Evolutionary conservation across 2,329 filamentous ascomycete species (phyloP), one percentile per base, ranked within the genome.

Genomic region (Fusarium staphyleae): DNA sequence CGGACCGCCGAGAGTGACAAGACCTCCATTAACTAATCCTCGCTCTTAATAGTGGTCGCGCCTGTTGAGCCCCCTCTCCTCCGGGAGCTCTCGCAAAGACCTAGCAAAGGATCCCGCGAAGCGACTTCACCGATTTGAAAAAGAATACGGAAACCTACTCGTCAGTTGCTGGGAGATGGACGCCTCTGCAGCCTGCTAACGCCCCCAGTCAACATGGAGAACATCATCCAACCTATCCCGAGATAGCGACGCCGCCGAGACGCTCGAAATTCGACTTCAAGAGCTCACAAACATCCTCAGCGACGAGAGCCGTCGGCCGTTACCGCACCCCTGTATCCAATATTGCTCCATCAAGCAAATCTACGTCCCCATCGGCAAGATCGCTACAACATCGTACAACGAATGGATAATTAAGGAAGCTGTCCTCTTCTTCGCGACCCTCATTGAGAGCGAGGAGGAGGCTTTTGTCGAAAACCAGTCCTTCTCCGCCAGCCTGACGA

Each of bases 371-470:
- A 87, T 98, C 60, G 90, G 90, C 59, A 92, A 96, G 75, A 92
- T 98, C 64, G 92, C 93, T 3, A 86, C 90, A 3, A 88, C 88
- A 0, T 92, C 90, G 26, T 88, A 91, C 71, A 90, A 96, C 72
- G 89, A 96, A 66, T 88, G 86, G 69, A 88, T 97, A 68, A 88
- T 98, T 64, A 87, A 88, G 61, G 90, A 93, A 69, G 89, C 90
- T 19, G 89, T 96, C 30, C 80, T 88, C 33, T 87, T 97, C 70
- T 97, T 97, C 74, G 91, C 91, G 51, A 92, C 91, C 13, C 82
- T 99, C 59, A 90, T 98, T 67, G 95, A 99, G 75, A 95, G 92
- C 72, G 95, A 98, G 73, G 93, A 97, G 75, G 95, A 97, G 70
- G 91, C 92, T 29, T 96, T 98, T 68, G 85, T 97, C 40, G 90